Evolutionary conservation across 1,284 basidiomycete species (phyloP).

Genomic region (Megacollybia platyphylla): DNA sequence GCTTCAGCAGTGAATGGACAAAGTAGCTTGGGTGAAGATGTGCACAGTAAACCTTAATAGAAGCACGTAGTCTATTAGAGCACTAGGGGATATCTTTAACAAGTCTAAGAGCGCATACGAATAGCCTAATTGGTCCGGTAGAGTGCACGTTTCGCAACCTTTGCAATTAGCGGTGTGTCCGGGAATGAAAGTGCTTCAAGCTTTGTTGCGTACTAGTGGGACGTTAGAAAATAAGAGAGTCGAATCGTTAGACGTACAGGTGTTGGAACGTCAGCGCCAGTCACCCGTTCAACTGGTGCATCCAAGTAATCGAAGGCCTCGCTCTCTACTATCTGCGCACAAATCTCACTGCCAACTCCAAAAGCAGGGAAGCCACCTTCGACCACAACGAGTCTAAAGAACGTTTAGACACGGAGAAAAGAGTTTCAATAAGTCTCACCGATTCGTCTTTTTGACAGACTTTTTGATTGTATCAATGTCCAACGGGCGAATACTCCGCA

Average conservation of each 20-base stretch:
- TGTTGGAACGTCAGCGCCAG: slow-evolving; percentile 94
- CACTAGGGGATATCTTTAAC: not conserved
- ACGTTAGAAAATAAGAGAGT: slow-evolving; percentile 5
- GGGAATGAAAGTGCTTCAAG: slow-evolving; percentile 90
- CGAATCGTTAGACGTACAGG: slow-evolving; percentile 49
- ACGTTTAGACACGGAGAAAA: slow-evolving; percentile 4
- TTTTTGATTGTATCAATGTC: slow-evolving; percentile 95
- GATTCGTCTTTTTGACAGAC: slow-evolving; percentile 97
- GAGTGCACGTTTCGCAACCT: slow-evolving; percentile 86
- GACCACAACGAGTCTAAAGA: slow-evolving; percentile 71
- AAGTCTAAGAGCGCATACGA: not conserved
- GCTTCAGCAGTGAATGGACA: slow-evolving; percentile 1
- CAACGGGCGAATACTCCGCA: slow-evolving; percentile 88
- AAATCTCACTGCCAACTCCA: slow-evolving; percentile 97
- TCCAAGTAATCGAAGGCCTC: slow-evolving; percentile 96
- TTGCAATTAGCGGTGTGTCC: slow-evolving; percentile 75
- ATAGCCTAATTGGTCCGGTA: slow-evolving; percentile 66
- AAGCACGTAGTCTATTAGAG: not conserved
- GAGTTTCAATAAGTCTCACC: slow-evolving; percentile 26
- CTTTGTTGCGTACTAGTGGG: slow-evolving; percentile 70
- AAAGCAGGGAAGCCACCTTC: slow-evolving; percentile 99
- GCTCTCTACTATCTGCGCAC: slow-evolving; percentile 91
- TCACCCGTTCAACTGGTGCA: slow-evolving; percentile 94
- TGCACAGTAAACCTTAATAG: not conserved
- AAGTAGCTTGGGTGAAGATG: not conserved